Evolutionary conservation across 495 filamentous ascomycete genomes (phyloP).

Genomic region (Penicillium fimorum): DNA sequence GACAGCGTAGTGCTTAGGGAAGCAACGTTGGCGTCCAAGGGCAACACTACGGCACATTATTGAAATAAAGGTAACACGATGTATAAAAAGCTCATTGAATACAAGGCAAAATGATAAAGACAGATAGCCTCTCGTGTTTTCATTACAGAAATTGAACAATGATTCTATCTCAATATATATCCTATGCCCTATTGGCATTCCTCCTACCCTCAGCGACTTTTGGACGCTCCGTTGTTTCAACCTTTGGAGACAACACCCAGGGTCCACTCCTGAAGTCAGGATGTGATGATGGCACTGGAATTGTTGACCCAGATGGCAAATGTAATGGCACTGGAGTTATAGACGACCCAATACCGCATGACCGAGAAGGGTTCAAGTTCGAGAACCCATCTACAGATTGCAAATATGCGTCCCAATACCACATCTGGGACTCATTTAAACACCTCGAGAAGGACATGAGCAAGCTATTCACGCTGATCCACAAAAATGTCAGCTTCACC

Average conservation of each 20-base stretch:
- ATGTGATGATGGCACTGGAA: slow-evolving; percentile 21
- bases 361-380: slow-evolving; percentile 35
- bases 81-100: background rate
- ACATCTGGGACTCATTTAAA: slow-evolving; percentile 42
- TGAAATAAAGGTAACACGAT: background rate
- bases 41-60: slow-evolving; percentile 1
- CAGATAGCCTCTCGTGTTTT: background rate
- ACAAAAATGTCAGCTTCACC: slow-evolving; percentile 37
- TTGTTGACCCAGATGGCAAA: slow-evolving; percentile 24
- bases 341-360: slow-evolving; percentile 17
- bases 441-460: slow-evolving; percentile 38
- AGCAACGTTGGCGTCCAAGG: slow-evolving; percentile 3
- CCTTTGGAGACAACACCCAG: background rate
- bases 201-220: slow-evolving; percentile 7
- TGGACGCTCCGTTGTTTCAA: slow-evolving; percentile 1
- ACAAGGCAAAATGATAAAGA: background rate
- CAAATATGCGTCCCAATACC: slow-evolving; percentile 34
- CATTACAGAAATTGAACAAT: slow-evolving; percentile 3
- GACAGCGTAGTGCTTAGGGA: background rate
- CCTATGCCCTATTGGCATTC: slow-evolving; percentile 15
- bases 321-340: slow-evolving; percentile 30
- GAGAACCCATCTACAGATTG: slow-evolving; percentile 38
- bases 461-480: slow-evolving; percentile 35
- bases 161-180: slow-evolving; percentile 19
- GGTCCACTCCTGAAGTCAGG: background rate